These are phyloP conservation scores for Pythium coloratum DNA, from an alignment of 352 stramenopile species.

Conservation along the genomic window DNA sequence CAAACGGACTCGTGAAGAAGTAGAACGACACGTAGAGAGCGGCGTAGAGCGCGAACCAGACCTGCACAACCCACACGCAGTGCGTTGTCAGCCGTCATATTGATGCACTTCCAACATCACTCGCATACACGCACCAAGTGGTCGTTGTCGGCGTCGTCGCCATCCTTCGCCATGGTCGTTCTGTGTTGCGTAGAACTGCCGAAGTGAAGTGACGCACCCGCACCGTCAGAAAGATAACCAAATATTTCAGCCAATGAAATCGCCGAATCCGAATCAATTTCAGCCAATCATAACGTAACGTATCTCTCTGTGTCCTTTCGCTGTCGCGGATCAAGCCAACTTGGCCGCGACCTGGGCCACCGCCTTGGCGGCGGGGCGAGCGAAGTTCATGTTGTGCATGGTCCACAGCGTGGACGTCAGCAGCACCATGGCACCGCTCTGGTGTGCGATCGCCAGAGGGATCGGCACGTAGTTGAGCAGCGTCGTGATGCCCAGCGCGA, in stretches of 20 bases:
- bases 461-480: slow-evolving; percentile 97
- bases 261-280: slow-evolving; percentile 10
- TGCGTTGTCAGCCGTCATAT: background rate
- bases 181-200: background rate
- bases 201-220: slow-evolving; percentile 9
- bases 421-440: slow-evolving; percentile 95
- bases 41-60: slow-evolving; percentile 83
- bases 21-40: slow-evolving; percentile 86
- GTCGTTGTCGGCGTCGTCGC: slow-evolving; percentile 21
- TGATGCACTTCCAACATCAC: background rate
- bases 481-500: slow-evolving; percentile 96
- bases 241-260: slow-evolving; percentile 3
- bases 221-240: background rate
- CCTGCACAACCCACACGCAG: slow-evolving; percentile 27
- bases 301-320: slow-evolving; percentile 6
- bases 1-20: slow-evolving; percentile 88
- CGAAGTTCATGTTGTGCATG: slow-evolving; percentile 90
- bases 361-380: slow-evolving; percentile 49
- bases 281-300: slow-evolving; percentile 18
- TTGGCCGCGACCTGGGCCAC: slow-evolving; percentile 37
- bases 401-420: slow-evolving; percentile 92
- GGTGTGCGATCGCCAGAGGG: slow-evolving; percentile 93
- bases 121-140: slow-evolving; percentile 19
- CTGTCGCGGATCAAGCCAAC: slow-evolving; percentile 9
- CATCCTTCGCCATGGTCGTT: slow-evolving; percentile 9